These are phyloP conservation scores for Aspergillus luchuensis DNA, from an alignment of 2,329 filamentous ascomycete genomes.

Conservation along the genomic window DNA sequence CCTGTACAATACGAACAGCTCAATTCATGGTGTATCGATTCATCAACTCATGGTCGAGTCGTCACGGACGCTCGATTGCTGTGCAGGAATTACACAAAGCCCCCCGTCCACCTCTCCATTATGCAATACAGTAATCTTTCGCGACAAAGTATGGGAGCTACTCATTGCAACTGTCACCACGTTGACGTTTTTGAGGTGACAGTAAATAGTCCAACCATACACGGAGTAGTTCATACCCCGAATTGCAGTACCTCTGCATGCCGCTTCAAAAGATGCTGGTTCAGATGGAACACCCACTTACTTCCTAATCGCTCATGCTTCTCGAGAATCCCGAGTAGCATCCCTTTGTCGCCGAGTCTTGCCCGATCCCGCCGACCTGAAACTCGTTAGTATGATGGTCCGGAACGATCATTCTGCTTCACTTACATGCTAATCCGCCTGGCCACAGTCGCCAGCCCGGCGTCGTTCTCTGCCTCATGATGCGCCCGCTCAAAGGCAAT, in stretches of 20 bases:
- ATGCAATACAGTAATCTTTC: slow-evolving; percentile 21
- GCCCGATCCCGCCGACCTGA: slow-evolving; percentile 44
- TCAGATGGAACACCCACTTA: slow-evolving; percentile 8
- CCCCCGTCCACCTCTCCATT: slow-evolving; percentile 20
- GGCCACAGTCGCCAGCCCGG: slow-evolving; percentile 80
- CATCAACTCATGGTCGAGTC: slow-evolving; percentile 32
- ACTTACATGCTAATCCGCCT: slow-evolving; percentile 95
- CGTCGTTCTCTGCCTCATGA: slow-evolving; percentile 88
- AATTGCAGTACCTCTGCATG: slow-evolving; percentile 2
- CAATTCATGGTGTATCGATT: slow-evolving; percentile 30
- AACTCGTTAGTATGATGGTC: neutral
- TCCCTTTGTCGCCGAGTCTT: slow-evolving; percentile 39
- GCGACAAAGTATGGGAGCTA: neutral
- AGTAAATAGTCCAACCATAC: slow-evolving; percentile 2
- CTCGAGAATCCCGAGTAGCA: slow-evolving; percentile 29
- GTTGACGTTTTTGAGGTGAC: no score
- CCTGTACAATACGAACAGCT: no score
- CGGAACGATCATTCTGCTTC: neutral
- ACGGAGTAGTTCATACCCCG: neutral
- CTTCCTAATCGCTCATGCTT: slow-evolving; percentile 16
- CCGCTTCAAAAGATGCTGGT: slow-evolving; percentile 9
- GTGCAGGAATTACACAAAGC: slow-evolving; percentile 25
- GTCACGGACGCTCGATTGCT: slow-evolving; percentile 30
- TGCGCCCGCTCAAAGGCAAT: slow-evolving; percentile 83
- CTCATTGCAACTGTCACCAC: no score